These are phyloP conservation scores for Xylariaceae sp. DNA, from an alignment of 2,329 filamentous ascomycete species.

Conservation along the genomic window DNA sequence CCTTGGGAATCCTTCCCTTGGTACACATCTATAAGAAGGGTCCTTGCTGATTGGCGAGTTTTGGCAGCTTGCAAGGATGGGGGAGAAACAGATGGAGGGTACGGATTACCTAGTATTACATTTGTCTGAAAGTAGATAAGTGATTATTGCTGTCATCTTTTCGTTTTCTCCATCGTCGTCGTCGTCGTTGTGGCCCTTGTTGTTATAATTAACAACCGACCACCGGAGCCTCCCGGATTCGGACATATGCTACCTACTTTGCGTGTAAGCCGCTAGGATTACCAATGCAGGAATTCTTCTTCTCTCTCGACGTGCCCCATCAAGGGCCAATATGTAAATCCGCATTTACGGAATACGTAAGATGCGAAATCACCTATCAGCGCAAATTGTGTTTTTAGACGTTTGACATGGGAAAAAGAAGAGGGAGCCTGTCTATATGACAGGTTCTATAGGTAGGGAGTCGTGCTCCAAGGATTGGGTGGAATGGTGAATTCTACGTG, in stretches of 20 bases:
- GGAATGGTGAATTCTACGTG: too few species aligned
- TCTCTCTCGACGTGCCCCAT: neutral
- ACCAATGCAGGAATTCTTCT: neutral
- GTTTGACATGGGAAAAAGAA: neutral
- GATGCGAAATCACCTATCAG: neutral
- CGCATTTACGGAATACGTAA: neutral
- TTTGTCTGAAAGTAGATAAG: too few species aligned
- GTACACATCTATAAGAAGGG: constrained; percentile 1
- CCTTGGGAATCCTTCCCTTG: constrained; percentile 15
- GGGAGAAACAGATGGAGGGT: constrained; percentile 1
- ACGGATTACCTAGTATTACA: neutral
- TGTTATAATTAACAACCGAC: neutral
- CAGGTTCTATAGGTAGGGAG: neutral
- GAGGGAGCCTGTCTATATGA: neutral
- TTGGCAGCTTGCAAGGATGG: constrained; percentile 9
- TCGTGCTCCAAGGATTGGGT: too few species aligned
- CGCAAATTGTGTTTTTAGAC: neutral
- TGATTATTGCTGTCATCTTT: too few species aligned
- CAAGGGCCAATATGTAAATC: neutral
- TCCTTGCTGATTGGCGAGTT: constrained; percentile 8
- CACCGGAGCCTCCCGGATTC: neutral
- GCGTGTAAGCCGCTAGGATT: neutral
- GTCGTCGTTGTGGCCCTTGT: neutral
- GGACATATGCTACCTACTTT: neutral
- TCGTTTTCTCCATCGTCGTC: neutral